Evolutionary conservation across 805 yeast genomes (phyloP).

Genomic region (Pichia ethanolica): DNA sequence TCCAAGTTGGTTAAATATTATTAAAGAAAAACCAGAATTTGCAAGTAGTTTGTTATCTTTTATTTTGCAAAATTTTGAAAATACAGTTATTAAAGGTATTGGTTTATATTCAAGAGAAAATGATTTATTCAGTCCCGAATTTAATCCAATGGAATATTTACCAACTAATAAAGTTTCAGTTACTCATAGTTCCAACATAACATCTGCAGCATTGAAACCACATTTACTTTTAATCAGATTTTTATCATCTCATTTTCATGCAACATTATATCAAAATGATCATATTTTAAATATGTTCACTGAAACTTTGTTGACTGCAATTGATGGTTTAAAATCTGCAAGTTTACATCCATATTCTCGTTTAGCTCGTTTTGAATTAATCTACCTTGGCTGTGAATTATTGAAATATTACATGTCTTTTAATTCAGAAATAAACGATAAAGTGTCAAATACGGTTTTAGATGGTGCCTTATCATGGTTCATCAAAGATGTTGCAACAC

Average conservation of each 20-base stretch:
- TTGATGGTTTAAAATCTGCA: conserved; percentile 45
- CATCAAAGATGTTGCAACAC: conserved; percentile 51
- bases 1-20: conserved; percentile 73
- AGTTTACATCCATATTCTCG: conserved; percentile 82
- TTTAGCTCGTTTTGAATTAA: conserved; percentile 62
- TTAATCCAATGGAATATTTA: conserved; percentile 74
- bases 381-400: conserved; percentile 60
- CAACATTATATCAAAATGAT: conserved; percentile 63
- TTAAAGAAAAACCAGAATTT: conserved; percentile 55
- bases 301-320: conserved; percentile 47
- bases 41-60: conserved; percentile 60
- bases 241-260: conserved; percentile 71
- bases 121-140: conserved; percentile 57
- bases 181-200: conserved; percentile 42
- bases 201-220: conserved; percentile 47
- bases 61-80: conserved; percentile 62
- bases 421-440: conserved; percentile 35
- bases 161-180: conserved; percentile 67
- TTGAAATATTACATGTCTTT: conserved; percentile 47
- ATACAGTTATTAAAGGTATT: conserved; percentile 44
- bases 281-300: conserved; percentile 66
- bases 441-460: conserved; percentile 45
- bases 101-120: conserved; percentile 58
- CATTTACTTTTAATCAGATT: conserved; percentile 64
- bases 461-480: conserved; percentile 80